Conservation (phyloP, 257 asterid genomes). For the Avicennia marina region DNA sequence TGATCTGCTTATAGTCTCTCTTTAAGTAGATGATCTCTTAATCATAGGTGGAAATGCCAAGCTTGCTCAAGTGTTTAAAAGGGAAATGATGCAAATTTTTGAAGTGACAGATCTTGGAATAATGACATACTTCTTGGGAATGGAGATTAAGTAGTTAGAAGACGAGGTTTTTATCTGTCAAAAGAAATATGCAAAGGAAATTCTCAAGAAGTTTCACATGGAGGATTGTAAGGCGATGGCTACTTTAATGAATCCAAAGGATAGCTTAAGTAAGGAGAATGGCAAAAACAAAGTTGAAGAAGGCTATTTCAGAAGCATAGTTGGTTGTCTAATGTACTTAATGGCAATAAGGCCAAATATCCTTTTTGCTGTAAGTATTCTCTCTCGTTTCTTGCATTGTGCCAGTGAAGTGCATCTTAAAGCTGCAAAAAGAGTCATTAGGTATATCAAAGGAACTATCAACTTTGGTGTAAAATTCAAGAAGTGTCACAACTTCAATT, state of each 20-base stretch:
- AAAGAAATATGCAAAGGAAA: neutral
- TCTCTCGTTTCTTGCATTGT: conserved; percentile 7
- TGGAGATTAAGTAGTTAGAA: neutral
- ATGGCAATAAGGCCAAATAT: conserved; percentile 15
- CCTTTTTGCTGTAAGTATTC: neutral
- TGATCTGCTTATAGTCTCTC: neutral
- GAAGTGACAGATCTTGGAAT: neutral
- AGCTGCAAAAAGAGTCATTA: neutral
- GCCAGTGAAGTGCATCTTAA: neutral
- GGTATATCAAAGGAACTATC: neutral
- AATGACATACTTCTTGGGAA: neutral
- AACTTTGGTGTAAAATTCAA: conserved; percentile 6
- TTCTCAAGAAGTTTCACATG: neutral
- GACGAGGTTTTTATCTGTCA: neutral
- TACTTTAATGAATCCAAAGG: neutral
- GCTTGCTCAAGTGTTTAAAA: neutral
- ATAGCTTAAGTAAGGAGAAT: neutral
- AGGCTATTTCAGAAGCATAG: neutral
- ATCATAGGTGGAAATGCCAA: neutral
- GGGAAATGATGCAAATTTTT: neutral
- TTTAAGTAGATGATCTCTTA: conserved; percentile 1
- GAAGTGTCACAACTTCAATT: neutral
- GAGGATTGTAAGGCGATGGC: neutral
- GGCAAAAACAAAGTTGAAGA: neutral
- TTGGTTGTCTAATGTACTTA: conserved; percentile 12